A percentile compares a stretch with the other conserved stretches of the same genome.
Evolutionary conservation across 495 filamentous ascomycete species (phyloP).

Genomic region (Lentithecium fluviatile): DNA sequence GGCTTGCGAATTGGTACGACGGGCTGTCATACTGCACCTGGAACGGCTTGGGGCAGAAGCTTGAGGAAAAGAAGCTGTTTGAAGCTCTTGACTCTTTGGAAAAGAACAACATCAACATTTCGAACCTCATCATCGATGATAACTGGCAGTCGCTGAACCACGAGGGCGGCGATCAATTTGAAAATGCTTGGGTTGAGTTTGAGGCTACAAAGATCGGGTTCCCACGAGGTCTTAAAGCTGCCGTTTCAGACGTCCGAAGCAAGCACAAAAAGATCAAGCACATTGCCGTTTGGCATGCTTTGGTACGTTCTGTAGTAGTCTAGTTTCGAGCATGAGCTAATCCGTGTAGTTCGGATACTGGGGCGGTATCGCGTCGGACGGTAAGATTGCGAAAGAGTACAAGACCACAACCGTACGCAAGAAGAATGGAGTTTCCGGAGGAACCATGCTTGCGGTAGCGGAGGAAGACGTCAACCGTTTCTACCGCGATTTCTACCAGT

Average conservation of each 20-base stretch:
- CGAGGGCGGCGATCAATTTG: constrained; percentile 52
- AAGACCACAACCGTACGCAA: constrained; percentile 67
- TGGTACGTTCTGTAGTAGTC: constrained; percentile 44
- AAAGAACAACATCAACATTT: constrained; percentile 65
- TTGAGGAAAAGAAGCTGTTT: constrained; percentile 78
- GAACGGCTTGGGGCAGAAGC: constrained; percentile 82
- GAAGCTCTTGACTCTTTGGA: constrained; percentile 69
- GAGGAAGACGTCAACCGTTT: constrained; percentile 68
- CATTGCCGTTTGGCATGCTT: constrained; percentile 91
- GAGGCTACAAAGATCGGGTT: constrained; percentile 82
- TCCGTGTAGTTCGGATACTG: constrained; percentile 71
- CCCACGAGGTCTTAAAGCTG: constrained; percentile 70
- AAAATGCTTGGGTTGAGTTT: constrained; percentile 64
- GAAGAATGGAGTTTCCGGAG: constrained; percentile 55
- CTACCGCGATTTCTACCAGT: constrained; percentile 90
- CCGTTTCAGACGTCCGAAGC: constrained; percentile 64
- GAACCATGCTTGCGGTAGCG: constrained; percentile 70
- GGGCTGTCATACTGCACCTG: constrained; percentile 84
- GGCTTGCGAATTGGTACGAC: constrained; percentile 88
- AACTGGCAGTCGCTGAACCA: constrained; percentile 81
- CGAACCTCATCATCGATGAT: constrained; percentile 55
- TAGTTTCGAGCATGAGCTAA: neutral
- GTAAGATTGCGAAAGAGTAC: constrained; percentile 72
- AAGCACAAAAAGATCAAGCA: constrained; percentile 73
- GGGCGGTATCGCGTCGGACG: constrained; percentile 76